A percentile compares a stretch with the other conserved stretches of the same genome.
phyloP scores from a whole-genome alignment of 257 asterid species.

The Solanum gandarillasii region DNA sequence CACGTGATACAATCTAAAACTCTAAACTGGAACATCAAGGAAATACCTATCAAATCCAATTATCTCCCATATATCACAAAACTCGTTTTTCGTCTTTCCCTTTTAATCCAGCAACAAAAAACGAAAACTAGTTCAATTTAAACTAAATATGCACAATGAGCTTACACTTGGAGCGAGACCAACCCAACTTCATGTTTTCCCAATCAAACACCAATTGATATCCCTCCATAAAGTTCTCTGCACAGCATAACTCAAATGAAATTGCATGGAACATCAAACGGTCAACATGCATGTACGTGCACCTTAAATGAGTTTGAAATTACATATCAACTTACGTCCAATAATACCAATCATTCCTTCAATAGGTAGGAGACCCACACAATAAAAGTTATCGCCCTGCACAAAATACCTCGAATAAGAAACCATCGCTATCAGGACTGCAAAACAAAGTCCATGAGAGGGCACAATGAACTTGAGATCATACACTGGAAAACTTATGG shows the following conservation, averaged over 20 bases:
- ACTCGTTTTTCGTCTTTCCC: background rate
- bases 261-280: background rate
- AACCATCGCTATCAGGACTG: background rate
- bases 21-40: background rate
- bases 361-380: conserved; percentile 35
- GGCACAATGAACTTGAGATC: background rate
- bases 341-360: conserved; percentile 37
- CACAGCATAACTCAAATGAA: conserved; percentile 1
- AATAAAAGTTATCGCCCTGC: conserved; percentile 45
- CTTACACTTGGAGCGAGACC: conserved; percentile 82
- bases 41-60: background rate
- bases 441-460: background rate
- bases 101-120: background rate
- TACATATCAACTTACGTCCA: conserved; percentile 56
- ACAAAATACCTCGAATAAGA: conserved; percentile 7
- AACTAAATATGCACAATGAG: background rate
- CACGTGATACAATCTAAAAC: background rate
- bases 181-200: conserved; percentile 67
- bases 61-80: background rate
- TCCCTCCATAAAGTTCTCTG: conserved; percentile 75
- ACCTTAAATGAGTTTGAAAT: background rate
- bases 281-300: background rate
- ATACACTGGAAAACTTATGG: background rate
- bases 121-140: background rate
- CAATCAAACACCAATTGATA: conserved; percentile 67